These are phyloP conservation scores for Oryza longistaminata DNA, from an alignment of 176 grass and related monocot genomes.

Conservation along the genomic window DNA sequence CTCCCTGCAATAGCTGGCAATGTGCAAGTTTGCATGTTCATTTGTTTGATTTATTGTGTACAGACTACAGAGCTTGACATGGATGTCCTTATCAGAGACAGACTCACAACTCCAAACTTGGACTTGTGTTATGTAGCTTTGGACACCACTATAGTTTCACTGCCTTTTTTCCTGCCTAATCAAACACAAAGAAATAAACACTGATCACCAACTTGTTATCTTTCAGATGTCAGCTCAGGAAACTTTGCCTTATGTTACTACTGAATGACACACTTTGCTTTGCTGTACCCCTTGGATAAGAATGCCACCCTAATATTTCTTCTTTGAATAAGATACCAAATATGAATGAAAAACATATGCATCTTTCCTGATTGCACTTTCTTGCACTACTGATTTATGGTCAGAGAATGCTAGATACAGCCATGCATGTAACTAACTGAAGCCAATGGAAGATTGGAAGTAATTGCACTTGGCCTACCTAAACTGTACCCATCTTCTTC, in stretches of 20 bases:
- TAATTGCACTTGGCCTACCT: neutral
- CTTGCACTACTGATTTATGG: neutral
- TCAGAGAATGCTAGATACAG: constrained; percentile 9
- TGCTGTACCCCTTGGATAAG: constrained; percentile 12
- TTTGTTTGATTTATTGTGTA: neutral
- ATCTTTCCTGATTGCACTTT: neutral
- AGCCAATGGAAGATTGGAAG: constrained; percentile 1
- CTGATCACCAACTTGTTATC: constrained; percentile 19
- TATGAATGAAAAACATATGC: constrained; percentile 15
- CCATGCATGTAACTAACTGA: neutral
- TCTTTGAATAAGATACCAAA: constrained; percentile 2
- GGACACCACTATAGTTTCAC: neutral
- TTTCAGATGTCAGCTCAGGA: constrained; percentile 37
- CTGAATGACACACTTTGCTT: constrained; percentile 14
- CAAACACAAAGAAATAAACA: constrained; percentile 12
- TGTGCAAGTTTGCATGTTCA: constrained; percentile 23
- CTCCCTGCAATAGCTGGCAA: constrained; percentile 26
- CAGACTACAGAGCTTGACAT: constrained; percentile 31
- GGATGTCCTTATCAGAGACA: constrained; percentile 36
- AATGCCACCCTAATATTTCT: constrained; percentile 4
- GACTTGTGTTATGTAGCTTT: constrained; percentile 32
- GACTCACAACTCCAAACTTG: constrained; percentile 36
- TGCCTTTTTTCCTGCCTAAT: constrained; percentile 36
- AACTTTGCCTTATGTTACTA: constrained; percentile 28
- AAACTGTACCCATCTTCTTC: neutral